Base-by-base conservation (phyloP, 2,329 filamentous ascomycete species). In the Chaetomiaceae sp. region DNA sequence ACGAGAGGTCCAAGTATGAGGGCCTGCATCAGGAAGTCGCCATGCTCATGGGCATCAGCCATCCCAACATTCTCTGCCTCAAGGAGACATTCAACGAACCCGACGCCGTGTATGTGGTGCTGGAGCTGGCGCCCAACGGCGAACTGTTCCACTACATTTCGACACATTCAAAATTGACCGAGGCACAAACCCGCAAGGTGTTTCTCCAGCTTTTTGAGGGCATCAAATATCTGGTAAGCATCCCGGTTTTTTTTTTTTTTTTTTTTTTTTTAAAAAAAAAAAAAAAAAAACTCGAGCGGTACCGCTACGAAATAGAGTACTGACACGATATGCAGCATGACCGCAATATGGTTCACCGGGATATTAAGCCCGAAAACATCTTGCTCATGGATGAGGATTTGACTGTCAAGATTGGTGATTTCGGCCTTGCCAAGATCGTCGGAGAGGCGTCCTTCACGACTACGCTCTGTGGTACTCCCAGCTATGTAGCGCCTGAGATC, bases 351-450 rank as follows among this genome's bases (percentile, higher is more conserved):
- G 91, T 97, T 5, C 94, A 99, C 69, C 87, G 94, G 53, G 94
- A 99, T 64, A 96, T 99, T 72, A 97, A 96, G 70, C 92, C 91
- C 0, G 92, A 97, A 67, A 97, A 97, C 64, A 97, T 99, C 30
- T 74, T 99, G 8, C 75, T 99, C 32, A 84, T 87, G 5, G 90
- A 96, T 70, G 90, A 89, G 64, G 79, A 94, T 30, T 73, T 96
- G 25, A 85, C 85, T 54, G 86, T 96, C 58, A 99, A 99, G 72
- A 74, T 99, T 56, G 94, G 91, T 18, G 94, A 99, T 70, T 99
- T 99, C 70, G 94, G 94, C 41, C 79, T 99, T 33, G 92, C 94
- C 37, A 99, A 99, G 73, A 97, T 99, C 60, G 96, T 99, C 60
- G 95, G 95, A 58, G 94, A 99, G 68, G 90, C 96, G 67, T 96